A percentile compares a stretch with the other conserved stretches of the same genome.
Conservation (phyloP, 495 filamentous ascomycete species). For the Annulohypoxylon stygium region DNA sequence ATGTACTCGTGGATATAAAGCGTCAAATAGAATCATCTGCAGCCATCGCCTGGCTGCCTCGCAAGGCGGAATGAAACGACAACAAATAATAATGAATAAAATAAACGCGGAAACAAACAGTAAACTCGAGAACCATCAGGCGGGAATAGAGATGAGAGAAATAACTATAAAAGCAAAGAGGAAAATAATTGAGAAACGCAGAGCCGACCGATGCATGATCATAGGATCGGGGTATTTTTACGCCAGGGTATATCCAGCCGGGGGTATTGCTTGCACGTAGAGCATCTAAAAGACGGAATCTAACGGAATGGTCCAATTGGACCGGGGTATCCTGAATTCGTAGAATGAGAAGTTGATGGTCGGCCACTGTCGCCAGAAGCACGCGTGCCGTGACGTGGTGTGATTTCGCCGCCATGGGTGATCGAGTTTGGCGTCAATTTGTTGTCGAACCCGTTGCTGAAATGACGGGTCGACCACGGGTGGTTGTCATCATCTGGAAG, state of each 20-base stretch:
- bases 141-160: constrained; percentile 33
- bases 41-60: constrained; percentile 38
- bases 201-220: constrained; percentile 72
- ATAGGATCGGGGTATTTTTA: constrained; percentile 63
- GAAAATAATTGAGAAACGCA: constrained; percentile 50
- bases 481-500: constrained; percentile 85
- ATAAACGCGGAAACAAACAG: constrained; percentile 3
- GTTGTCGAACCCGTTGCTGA: constrained; percentile 71
- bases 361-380: constrained; percentile 90
- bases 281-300: constrained; percentile 60
- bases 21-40: constrained; percentile 50
- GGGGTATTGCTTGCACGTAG: constrained; percentile 63
- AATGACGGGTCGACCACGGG: constrained; percentile 72
- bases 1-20: constrained; percentile 54
- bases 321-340: constrained; percentile 91
- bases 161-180: constrained; percentile 48
- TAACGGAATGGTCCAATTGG: constrained; percentile 89
- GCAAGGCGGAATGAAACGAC: constrained; percentile 24
- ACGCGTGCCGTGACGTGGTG: constrained; percentile 83
- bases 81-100: not conserved
- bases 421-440: constrained; percentile 75
- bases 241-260: constrained; percentile 71
- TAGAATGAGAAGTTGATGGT: constrained; percentile 93
- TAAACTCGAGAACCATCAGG: constrained; percentile 6
- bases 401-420: constrained; percentile 79